These are phyloP conservation scores for Globisporangium recalcitrans DNA, from an alignment of 352 stramenopile species.

Conservation along the genomic window DNA sequence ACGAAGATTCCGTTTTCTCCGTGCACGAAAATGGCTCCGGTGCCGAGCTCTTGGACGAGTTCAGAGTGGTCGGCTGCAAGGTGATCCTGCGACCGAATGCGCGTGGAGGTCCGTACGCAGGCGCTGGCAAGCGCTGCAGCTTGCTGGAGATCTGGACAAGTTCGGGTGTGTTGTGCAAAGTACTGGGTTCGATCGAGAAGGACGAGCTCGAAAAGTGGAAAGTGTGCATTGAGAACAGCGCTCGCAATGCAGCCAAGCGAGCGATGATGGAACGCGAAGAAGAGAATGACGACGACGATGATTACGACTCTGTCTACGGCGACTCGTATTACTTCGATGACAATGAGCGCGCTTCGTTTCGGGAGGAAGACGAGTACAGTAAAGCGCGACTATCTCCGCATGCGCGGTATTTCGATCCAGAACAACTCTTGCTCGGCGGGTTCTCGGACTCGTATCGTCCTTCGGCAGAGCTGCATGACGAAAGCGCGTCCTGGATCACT, in stretches of 20 bases:
- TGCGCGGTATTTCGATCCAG: conserved; percentile 25
- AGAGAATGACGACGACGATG: conserved; percentile 25
- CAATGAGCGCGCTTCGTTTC: conserved; percentile 3
- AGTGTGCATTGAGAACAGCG: conserved; percentile 52
- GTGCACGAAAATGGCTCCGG: conserved; percentile 72
- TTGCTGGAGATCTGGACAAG: conserved; percentile 60
- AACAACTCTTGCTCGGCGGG: conserved; percentile 55
- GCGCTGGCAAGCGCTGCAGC: conserved; percentile 21
- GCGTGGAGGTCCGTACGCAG: conserved; percentile 36
- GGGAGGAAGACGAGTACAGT: conserved; percentile 10
- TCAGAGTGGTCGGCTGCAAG: conserved; percentile 56
- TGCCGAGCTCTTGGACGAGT: conserved; percentile 55
- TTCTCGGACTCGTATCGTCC: conserved; percentile 72
- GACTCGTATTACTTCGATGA: conserved; percentile 22
- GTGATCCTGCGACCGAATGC: conserved; percentile 59
- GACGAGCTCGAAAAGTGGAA: conserved; percentile 73
- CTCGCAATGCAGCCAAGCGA: conserved; percentile 33
- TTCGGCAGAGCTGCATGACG: conserved; percentile 34
- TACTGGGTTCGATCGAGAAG: conserved; percentile 54
- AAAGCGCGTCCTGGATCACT: conserved; percentile 69
- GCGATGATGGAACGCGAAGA: conserved; percentile 11
- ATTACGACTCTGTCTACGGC: conserved; percentile 29
- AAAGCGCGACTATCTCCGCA: conserved; percentile 14
- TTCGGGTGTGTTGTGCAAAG: conserved; percentile 45
- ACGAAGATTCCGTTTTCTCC: conserved; percentile 61